Evolutionary conservation across 768 basidiomycete genomes (phyloP).

Genomic region (Leccinum truebloodii): DNA sequence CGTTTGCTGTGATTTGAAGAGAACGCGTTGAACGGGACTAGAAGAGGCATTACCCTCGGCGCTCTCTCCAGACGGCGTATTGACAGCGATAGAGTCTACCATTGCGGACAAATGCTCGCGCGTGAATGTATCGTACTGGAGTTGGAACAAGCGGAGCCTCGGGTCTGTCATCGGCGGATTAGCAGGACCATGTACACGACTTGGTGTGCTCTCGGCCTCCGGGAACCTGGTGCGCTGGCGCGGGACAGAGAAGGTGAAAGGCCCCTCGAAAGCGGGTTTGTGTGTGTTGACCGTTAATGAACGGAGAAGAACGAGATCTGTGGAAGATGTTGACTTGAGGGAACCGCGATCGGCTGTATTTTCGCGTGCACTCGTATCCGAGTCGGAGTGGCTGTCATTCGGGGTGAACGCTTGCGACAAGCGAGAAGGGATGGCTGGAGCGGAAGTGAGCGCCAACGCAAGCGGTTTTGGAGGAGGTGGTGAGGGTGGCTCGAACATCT

Average conservation of each 20-base stretch:
- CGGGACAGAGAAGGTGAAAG: slow-evolving; percentile 78
- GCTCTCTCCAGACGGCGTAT: slow-evolving; percentile 61
- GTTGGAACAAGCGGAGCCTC: slow-evolving; percentile 84
- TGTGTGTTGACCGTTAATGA: slow-evolving; percentile 38
- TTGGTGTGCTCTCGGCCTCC: slow-evolving; percentile 66
- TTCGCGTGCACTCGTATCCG: slow-evolving; percentile 16
- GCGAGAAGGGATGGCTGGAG: slow-evolving; percentile 37
- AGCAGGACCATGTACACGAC: slow-evolving; percentile 17
- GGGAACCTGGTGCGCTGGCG: slow-evolving; percentile 41
- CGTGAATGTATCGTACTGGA: slow-evolving; percentile 96
- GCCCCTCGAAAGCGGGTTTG: slow-evolving; percentile 51
- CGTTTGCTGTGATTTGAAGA: slow-evolving; percentile 51
- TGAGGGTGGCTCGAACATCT: slow-evolving; percentile 93
- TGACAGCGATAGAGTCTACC: slow-evolving; percentile 91
- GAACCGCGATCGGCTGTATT: slow-evolving; percentile 12
- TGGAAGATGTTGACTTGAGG: slow-evolving; percentile 10
- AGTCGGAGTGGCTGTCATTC: slow-evolving; percentile 29
- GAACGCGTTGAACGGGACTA: slow-evolving; percentile 41
- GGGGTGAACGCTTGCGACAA: slow-evolving; percentile 39
- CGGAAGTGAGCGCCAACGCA: slow-evolving; percentile 26
- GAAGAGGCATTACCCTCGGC: slow-evolving; percentile 46
- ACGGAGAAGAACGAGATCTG: slow-evolving; percentile 8
- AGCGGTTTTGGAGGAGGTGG: slow-evolving; percentile 49
- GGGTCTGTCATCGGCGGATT: slow-evolving; percentile 59
- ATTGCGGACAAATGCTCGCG: slow-evolving; percentile 91